phyloP scores from a whole-genome alignment of 129 eudicot species.

The Gnaphalium uliginosum region DNA sequence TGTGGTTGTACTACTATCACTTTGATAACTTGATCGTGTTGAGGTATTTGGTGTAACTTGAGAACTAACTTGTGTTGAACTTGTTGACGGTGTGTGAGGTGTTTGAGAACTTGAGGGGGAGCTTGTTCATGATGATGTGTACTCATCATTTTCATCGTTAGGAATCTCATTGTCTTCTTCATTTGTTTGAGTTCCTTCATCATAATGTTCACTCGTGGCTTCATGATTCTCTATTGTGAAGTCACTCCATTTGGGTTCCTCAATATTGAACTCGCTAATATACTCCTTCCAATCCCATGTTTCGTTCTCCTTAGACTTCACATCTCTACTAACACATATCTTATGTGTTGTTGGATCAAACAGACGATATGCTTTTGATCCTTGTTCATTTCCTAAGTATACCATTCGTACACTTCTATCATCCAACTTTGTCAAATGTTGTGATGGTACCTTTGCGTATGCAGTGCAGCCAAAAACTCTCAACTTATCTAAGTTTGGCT shows the following conservation, averaged over 20 bases:
- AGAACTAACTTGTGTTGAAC: background rate
- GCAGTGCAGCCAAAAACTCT: background rate
- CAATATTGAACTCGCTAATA: too few species aligned
- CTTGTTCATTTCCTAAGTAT: background rate
- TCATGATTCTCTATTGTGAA: too few species aligned
- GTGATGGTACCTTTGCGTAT: conserved; percentile 11
- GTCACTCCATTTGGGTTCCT: too few species aligned
- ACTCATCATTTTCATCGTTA: background rate
- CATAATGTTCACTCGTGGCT: too few species aligned
- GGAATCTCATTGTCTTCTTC: background rate
- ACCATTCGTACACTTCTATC: background rate
- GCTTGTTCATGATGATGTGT: background rate
- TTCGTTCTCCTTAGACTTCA: too few species aligned
- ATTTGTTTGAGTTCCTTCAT: background rate
- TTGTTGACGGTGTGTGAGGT: background rate
- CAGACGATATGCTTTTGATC: background rate
- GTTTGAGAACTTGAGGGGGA: too few species aligned
- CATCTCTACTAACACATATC: background rate
- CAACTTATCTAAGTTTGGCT: background rate
- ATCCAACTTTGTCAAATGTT: background rate
- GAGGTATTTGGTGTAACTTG: background rate
- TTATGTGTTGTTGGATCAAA: background rate
- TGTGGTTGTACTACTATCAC: background rate
- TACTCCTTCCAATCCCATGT: too few species aligned
- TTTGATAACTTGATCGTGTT: background rate